phyloP scores from a whole-genome alignment of 169 alveolate species.

The Neospora caninum region DNA sequence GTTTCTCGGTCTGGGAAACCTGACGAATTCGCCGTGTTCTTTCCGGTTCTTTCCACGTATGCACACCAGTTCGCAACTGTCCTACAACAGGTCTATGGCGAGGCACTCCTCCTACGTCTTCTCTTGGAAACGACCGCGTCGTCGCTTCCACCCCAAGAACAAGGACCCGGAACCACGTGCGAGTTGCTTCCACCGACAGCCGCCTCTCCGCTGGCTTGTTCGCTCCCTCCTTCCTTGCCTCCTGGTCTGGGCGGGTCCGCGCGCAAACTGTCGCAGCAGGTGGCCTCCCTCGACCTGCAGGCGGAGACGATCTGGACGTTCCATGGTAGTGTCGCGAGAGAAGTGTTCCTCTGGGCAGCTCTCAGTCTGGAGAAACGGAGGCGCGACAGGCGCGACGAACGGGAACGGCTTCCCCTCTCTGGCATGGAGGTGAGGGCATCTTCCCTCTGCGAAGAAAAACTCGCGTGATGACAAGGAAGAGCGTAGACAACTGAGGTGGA shows the following conservation, averaged over 20 bases:
- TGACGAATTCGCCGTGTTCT: neutral
- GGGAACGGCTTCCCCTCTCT: neutral
- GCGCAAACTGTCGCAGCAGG: neutral
- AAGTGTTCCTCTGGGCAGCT: slow-evolving; percentile 7
- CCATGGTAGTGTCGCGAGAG: slow-evolving; percentile 16
- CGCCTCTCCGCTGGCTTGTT: neutral
- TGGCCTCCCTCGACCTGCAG: neutral
- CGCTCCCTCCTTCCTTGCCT: neutral
- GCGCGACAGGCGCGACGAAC: neutral
- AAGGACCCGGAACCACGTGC: neutral
- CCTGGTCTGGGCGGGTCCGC: neutral
- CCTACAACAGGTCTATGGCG: neutral
- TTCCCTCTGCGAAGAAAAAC: too few species aligned
- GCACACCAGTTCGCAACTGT: neutral
- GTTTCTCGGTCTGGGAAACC: neutral
- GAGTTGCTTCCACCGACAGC: neutral
- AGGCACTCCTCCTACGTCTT: neutral
- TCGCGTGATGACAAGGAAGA: too few species aligned
- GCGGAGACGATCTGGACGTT: neutral
- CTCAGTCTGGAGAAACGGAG: neutral
- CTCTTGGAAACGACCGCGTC: neutral
- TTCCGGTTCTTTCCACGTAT: neutral
- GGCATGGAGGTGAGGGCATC: slow-evolving; percentile 5
- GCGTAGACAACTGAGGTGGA: too few species aligned
- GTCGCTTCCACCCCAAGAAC: neutral